A percentile compares a stretch with the other conserved stretches of the same genome.
Conservation (phyloP, 2,329 filamentous ascomycete genomes). For the Zasmidium cellare region DNA sequence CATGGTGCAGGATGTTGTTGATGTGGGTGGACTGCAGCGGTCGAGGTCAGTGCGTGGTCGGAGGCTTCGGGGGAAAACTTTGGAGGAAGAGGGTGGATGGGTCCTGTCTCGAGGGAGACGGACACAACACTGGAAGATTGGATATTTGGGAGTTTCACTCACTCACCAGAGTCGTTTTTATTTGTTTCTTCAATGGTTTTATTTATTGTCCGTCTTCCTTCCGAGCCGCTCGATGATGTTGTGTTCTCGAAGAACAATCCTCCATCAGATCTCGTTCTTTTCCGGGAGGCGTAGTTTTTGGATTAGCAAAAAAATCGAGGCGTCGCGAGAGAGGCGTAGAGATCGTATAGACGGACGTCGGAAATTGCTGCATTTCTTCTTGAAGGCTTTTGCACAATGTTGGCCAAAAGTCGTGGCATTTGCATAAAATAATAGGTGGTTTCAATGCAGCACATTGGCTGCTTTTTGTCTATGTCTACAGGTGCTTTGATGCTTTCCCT, state of each 20-base stretch:
- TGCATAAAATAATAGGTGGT: not conserved
- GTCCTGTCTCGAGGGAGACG: not conserved
- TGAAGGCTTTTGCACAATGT: not conserved
- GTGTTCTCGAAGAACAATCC: not conserved
- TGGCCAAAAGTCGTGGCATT: not conserved
- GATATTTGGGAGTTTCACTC: no score
- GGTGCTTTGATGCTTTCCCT: no score
- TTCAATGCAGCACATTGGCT: no score
- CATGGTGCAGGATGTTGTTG: constrained; percentile 1
- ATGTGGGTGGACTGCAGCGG: not conserved
- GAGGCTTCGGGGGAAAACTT: not conserved
- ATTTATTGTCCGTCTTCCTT: not conserved
- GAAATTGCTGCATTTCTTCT: not conserved
- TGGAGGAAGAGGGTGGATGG: not conserved
- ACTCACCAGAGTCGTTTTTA: not conserved
- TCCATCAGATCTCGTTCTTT: not conserved
- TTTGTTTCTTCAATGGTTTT: not conserved
- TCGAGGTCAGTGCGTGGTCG: not conserved
- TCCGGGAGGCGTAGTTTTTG: not conserved
- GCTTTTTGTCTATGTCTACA: not conserved
- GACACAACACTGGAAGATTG: not conserved
- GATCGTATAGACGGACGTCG: not conserved
- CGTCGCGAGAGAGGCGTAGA: not conserved
- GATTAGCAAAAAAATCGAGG: not conserved
- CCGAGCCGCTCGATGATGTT: not conserved